A percentile compares a stretch with the other conserved stretches of the same genome.
These are phyloP conservation scores for Sclerotinia glacialis DNA, from an alignment of 2,329 filamentous ascomycete species.

Conservation along the genomic window DNA sequence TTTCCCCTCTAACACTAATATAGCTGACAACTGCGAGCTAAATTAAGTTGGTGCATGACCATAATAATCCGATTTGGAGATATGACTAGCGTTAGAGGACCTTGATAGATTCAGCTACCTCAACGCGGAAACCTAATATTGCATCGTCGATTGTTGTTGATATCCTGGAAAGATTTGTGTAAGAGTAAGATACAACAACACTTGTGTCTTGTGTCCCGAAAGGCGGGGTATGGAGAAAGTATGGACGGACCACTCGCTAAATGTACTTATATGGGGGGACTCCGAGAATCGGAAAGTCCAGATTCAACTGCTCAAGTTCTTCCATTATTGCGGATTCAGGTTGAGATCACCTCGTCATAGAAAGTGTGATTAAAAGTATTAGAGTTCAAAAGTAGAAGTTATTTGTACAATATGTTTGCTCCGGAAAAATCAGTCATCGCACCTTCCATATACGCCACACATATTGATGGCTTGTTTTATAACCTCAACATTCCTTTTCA, in stretches of 20 bases:
- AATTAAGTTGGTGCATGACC: background rate
- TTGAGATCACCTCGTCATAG: background rate
- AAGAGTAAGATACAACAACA: background rate
- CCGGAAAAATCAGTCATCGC: conserved; percentile 26
- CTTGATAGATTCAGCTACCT: background rate
- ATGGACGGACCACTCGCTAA: background rate
- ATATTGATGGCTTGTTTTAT: no score
- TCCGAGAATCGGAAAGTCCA: background rate
- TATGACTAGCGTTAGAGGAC: background rate
- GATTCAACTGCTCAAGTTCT: background rate
- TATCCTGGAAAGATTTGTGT: background rate
- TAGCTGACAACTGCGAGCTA: no score
- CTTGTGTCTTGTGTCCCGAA: background rate
- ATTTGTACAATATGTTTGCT: conserved; percentile 23
- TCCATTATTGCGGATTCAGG: background rate
- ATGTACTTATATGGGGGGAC: background rate
- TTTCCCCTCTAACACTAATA: no score
- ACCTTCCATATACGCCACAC: conserved; percentile 37
- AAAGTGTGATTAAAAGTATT: background rate
- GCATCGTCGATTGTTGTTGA: background rate
- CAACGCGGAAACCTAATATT: background rate
- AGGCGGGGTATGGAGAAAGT: background rate
- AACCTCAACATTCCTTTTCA: background rate
- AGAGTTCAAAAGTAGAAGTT: background rate
- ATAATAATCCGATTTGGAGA: background rate